Evolutionary conservation across 2,329 filamentous ascomycete genomes (phyloP), one percentile per base, ranked within the genome.

Genomic region (Cladophialophora bantiana): DNA sequence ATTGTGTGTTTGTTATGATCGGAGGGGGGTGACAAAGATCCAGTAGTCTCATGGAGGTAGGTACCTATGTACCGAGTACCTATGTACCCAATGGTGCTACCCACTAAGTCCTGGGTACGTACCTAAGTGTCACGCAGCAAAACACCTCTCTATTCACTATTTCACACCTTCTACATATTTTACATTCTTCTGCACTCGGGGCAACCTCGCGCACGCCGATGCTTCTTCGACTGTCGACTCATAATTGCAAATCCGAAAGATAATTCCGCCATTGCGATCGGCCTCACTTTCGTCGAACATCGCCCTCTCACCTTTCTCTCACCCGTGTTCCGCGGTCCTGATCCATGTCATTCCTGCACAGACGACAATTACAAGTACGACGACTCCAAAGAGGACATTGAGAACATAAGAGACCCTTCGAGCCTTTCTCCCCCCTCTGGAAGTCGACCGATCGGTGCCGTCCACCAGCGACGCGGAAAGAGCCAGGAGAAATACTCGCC

Each of bases 1-100:
- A 50, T 12, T 9, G 45, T 50, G 45, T 50, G 15, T 48, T 48
- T 48, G 45, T 50, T 50, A 50, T 50, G 18, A 12, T 50, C 45
- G 10, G 45, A 26, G 26, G 18, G 7, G 45, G 45, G 42, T 0
- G 42, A 20, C n/a, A n/a, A 6, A 7, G 42, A n/a, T n/a, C 20
- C 40, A 42, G 12, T 13, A 40, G 36, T 40, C 7, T 40, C 26
- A 2, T 26, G 3, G 2, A 26, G 26, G 26, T 26, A 26, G 26
- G 26, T 26, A 26, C 26, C 26, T 26, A 26, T 3, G 26, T 26
- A 26, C 26, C 26, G 26, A 26, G 26, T 26, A 26, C 26, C 3
- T 26, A 26, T 26, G 26, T 26, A 26, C 26, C 26, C 26, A 26
- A 26, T 26, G 26, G 26, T 26, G 26, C 26, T 26, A 26, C 26